phyloP scores from a whole-genome alignment of 2,329 filamentous ascomycete species.

The Parascedosporium putredinis region DNA sequence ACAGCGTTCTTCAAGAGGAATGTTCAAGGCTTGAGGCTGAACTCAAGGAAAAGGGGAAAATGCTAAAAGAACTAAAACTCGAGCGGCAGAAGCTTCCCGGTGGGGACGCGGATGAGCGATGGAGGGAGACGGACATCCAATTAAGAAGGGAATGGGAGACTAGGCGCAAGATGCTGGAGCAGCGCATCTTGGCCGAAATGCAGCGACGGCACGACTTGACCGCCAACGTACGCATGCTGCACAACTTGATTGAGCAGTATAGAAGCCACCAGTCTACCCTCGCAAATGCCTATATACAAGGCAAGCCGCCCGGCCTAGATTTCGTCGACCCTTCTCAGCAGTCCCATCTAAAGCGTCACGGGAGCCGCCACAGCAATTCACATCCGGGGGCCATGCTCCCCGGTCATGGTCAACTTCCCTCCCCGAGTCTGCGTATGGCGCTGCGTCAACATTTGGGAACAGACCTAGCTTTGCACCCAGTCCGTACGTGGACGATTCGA shows the following conservation, averaged over 20 bases:
- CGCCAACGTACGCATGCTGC: not conserved
- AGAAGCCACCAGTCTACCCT: slow-evolving; percentile 2
- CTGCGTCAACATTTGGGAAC: slow-evolving; percentile 40
- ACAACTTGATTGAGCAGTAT: slow-evolving; percentile 6
- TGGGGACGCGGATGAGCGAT: slow-evolving; percentile 49
- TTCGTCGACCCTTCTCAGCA: slow-evolving; percentile 29
- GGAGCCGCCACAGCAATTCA: slow-evolving; percentile 36
- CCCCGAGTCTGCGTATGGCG: slow-evolving; percentile 32
- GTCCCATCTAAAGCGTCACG: slow-evolving; percentile 32
- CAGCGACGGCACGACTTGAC: slow-evolving; percentile 3
- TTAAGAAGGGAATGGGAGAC: slow-evolving; percentile 47
- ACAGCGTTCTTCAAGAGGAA: slow-evolving; percentile 53
- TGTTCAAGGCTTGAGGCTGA: slow-evolving; percentile 58
- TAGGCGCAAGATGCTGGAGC: slow-evolving; percentile 42
- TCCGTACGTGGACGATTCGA: slow-evolving; percentile 39
- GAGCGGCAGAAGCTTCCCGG: slow-evolving; percentile 54
- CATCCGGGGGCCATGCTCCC: slow-evolving; percentile 30
- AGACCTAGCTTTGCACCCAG: slow-evolving; percentile 41
- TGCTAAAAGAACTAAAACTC: slow-evolving; percentile 65
- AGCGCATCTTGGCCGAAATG: slow-evolving; percentile 33
- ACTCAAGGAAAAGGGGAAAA: slow-evolving; percentile 51
- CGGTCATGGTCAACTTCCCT: slow-evolving; percentile 27
- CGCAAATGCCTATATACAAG: slow-evolving; percentile 30
- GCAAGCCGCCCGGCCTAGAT: slow-evolving; percentile 34
- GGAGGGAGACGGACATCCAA: slow-evolving; percentile 38